Evolutionary conservation across 2,329 filamentous ascomycete genomes (phyloP), one percentile per base, ranked within the genome.

Genomic region (Blastomyces parvus): DNA sequence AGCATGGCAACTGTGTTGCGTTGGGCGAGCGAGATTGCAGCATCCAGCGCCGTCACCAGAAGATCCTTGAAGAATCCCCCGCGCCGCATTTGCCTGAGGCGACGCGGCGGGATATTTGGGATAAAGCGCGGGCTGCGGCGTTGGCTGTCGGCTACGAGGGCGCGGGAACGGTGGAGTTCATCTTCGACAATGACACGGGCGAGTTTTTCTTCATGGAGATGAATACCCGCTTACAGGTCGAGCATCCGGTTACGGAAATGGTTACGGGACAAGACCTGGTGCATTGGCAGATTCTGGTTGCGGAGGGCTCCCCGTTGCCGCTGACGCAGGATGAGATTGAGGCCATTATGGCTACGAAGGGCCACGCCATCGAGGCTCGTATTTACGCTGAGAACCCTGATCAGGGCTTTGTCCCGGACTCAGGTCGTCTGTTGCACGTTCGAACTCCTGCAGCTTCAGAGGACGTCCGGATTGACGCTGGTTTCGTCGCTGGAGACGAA

Each of bases 301-400:
- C 93, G 57, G 85, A 88, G 70, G 88, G 87, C 22, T 83, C 84
- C n/a, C 80, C 78, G 60, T 78, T 90, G 6, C 87, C 88, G 1
- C 76, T 89, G 19, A 86, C 82, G 0, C 88, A 90, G 70, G 80
- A 82, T 58, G 79, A 88, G 64, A 83, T 90, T 33, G 84, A 88
- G 68, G 78, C 83, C 65, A 82, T 86, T 67, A 97, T 99, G 74
- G 81, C 81, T 42, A 81, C 83, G 67, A 83, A 86, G 56, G 94
- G 94, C 1, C 90, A 92, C 70, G 94, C 92, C 13, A 95, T 99
- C 65, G 94, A 99, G 79, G 93, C 93, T 19, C 84, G 94, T 64
- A 96, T 99, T 69, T 99, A 99, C 74, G 94, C 94, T 9, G 94
- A 99, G 75, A 96, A 92, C 71, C 94, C 94, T 0, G 88, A 90